Evolutionary conservation across 352 stramenopile species (phyloP).

Genomic region (Lagenidium sp.): DNA sequence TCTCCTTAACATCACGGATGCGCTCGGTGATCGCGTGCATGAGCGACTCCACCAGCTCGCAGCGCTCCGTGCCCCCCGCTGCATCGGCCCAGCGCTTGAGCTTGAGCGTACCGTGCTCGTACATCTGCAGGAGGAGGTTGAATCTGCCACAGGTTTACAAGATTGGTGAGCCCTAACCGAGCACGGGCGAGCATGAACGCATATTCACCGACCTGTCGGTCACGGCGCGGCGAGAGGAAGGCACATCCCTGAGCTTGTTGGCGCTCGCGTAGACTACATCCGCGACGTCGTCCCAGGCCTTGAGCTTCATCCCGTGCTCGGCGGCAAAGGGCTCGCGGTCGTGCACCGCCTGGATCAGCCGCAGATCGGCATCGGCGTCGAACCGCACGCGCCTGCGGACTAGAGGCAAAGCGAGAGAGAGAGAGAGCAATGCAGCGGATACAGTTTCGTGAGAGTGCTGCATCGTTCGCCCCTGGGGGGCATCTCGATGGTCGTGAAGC

Average conservation of each 20-base stretch:
- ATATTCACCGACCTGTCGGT: slow-evolving; percentile 30
- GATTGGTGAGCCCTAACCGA: no score
- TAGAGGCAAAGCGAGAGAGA: no score
- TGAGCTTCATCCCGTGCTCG: slow-evolving; percentile 37
- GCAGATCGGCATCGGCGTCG: slow-evolving; percentile 28
- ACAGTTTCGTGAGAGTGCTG: no score
- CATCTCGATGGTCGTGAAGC: no score
- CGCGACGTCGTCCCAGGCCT: slow-evolving; percentile 39
- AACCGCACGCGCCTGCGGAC: slow-evolving; percentile 24
- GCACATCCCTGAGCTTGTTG: slow-evolving; percentile 17
- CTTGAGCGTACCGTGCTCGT: slow-evolving; percentile 20
- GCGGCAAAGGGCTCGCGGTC: slow-evolving; percentile 32
- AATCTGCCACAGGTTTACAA: slow-evolving; percentile 16
- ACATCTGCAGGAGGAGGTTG: slow-evolving; percentile 25
- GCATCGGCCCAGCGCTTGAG: slow-evolving; percentile 21
- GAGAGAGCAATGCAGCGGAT: no score
- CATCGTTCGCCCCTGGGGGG: no score
- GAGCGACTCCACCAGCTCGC: slow-evolving; percentile 16
- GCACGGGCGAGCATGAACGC: no score
- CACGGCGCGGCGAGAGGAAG: slow-evolving; percentile 25
- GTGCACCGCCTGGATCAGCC: slow-evolving; percentile 29
- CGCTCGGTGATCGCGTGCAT: slow-evolving; percentile 14
- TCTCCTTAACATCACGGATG: slow-evolving; percentile 10
- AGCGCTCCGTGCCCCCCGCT: slow-evolving; percentile 13
- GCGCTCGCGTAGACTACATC: slow-evolving; percentile 22